phyloP scores from a whole-genome alignment of 495 filamentous ascomycete species.

The Penicillium alfredii region DNA sequence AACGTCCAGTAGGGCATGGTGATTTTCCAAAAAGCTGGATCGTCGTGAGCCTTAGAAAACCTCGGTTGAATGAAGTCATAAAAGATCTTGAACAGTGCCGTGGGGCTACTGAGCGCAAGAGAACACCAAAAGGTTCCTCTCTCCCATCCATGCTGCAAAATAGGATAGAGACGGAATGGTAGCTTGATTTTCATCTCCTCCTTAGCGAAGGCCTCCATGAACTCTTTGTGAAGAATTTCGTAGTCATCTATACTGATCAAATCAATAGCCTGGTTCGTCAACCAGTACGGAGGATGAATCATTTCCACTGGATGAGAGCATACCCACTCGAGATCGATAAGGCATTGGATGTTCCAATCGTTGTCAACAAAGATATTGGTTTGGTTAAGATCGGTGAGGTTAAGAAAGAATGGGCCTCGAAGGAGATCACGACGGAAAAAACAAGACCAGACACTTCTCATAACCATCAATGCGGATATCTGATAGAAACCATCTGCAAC shows the following conservation, averaged over 20 bases:
- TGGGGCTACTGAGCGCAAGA: constrained; percentile 18
- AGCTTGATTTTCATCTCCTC: constrained; percentile 4
- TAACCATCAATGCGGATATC: constrained; percentile 19
- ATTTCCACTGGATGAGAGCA: constrained; percentile 29
- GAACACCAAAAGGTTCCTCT: constrained; percentile 24
- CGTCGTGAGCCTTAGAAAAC: constrained; percentile 14
- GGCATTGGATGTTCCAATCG: constrained; percentile 22
- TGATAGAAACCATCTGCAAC: constrained; percentile 25
- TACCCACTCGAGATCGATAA: constrained; percentile 31
- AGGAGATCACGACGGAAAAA: constrained; percentile 22
- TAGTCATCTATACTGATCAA: constrained; percentile 13
- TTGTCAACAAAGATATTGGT: constrained; percentile 30
- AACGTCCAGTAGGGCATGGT: constrained; percentile 22
- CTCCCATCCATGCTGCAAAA: constrained; percentile 13
- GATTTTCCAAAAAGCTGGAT: constrained; percentile 9
- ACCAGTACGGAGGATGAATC: constrained; percentile 24
- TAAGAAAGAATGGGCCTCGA: constrained; percentile 20
- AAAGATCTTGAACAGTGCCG: constrained; percentile 16
- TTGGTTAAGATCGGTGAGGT: constrained; percentile 25
- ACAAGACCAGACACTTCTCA: constrained; percentile 22
- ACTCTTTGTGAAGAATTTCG: constrained; percentile 6
- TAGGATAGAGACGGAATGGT: constrained; percentile 1
- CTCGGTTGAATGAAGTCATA: constrained; percentile 23
- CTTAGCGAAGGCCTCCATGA: constrained; percentile 13
- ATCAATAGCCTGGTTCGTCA: constrained; percentile 25